Conservation (phyloP, 75 land plant species). For the Pinus albicaulis region DNA sequence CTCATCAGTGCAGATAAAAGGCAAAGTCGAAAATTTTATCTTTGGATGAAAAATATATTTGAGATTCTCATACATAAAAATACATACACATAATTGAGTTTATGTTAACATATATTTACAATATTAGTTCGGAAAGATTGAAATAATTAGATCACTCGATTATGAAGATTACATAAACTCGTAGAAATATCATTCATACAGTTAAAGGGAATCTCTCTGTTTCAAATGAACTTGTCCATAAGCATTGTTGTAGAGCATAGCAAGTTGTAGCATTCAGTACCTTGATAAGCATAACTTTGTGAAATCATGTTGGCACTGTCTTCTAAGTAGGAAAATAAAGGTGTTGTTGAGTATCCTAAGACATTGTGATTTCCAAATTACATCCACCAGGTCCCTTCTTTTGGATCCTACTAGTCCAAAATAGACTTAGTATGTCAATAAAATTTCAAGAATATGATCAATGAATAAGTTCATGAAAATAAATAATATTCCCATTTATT, state of each 20-base stretch:
- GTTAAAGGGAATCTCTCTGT: neutral
- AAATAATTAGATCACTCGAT: no score
- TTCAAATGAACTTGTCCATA: constrained; percentile 7
- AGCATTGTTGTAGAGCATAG: no score
- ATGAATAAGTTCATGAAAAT: neutral
- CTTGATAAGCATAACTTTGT: no score
- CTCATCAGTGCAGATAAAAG: no score
- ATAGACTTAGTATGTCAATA: neutral
- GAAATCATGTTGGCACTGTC: constrained; percentile 77
- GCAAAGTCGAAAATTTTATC: no score
- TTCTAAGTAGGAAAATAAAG: constrained; percentile 67
- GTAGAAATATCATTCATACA: neutral
- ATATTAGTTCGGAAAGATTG: no score
- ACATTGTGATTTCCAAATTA: constrained; percentile 73
- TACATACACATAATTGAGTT: no score
- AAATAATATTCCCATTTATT: neutral
- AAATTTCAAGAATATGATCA: neutral
- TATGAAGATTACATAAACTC: no score
- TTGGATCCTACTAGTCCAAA: constrained; percentile 63
- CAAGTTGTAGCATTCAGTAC: no score
- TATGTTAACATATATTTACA: no score
- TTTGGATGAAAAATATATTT: no score
- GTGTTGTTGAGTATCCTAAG: constrained; percentile 84
- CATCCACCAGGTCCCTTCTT: constrained; percentile 90
- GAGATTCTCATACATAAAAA: no score